Base-by-base conservation (phyloP, 306 rosid genomes). In the Gastrolobium villosum region DNA sequence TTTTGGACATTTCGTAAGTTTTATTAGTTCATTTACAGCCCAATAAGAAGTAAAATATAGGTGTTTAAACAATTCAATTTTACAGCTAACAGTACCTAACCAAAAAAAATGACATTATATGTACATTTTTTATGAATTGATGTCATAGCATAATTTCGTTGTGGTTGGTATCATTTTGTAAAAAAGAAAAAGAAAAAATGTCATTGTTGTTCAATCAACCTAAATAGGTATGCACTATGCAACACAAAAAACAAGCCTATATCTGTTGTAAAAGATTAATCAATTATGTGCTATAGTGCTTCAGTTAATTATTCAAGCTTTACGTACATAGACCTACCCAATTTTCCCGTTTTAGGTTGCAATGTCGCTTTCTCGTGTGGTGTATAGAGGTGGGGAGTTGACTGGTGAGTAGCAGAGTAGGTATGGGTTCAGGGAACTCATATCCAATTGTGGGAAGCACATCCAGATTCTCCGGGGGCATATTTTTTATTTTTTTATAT, bases 291-390 rank as follows among this genome's bases (percentile, higher is more conserved):
- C 1, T 7, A 6, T 26, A 20, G 26, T 55, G 4, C 9, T 61
- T 7, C 5, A 45, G 3, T 61, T 61, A 35, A 30, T 67, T 46
- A 69, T 49, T 34, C n/a, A 31, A 15, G 36, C 36, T 70, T 36
- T 70, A 9, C 3, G n/a, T 20, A 10, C 4, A 31, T 6, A 10
- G 2, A 36, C 9, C 52, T 14, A 65, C 36, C 36, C 15, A 41
- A 20, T 4, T 65, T 71, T 36, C 31, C 40, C 20, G 3, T 37
- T 71, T 53, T 3, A 36, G 65, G 53, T 6, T 55, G 53, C 53
- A 43, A 44, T 14, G 63, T 74, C 56, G 56, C 54, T 72, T 40
- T 72, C 56, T 15, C 2, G 55, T 55, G 54, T 2, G 77, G 77
- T 72, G 54, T 7, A 30, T 7, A 30, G 45, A 6, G n/a, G 20